Evolutionary conservation across 345 rosid species (phyloP).

Genomic region (Durio zibethinus): DNA sequence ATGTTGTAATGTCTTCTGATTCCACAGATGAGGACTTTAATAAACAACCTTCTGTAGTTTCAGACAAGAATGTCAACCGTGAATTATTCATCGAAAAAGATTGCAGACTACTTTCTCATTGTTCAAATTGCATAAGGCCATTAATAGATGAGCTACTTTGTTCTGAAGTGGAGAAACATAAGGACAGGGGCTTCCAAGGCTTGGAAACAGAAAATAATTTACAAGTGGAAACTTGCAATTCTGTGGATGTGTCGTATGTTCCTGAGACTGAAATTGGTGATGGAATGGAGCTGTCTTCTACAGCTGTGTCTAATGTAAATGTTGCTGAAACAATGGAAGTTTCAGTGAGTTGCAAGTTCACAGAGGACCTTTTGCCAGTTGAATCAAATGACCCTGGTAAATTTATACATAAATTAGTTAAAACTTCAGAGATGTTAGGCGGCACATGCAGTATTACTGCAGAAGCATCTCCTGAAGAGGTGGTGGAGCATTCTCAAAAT

Average conservation of each 20-base stretch:
- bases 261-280: conserved; percentile 67
- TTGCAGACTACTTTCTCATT: conserved; percentile 25
- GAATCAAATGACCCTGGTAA: conserved; percentile 29
- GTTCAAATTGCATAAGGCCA: conserved; percentile 27
- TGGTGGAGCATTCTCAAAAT: conserved; percentile 44
- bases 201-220: conserved; percentile 33
- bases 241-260: conserved; percentile 62
- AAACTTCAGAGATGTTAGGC: conserved; percentile 33
- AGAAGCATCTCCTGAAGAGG: conserved; percentile 38
- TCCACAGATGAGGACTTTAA: conserved; percentile 62
- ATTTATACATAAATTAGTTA: conserved; percentile 22
- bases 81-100: conserved; percentile 32
- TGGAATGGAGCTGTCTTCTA: conserved; percentile 43
- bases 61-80: conserved; percentile 23
- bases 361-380: conserved; percentile 26
- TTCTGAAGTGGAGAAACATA: conserved; percentile 28
- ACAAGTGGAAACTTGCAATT: conserved; percentile 32
- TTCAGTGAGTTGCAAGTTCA: conserved; percentile 38
- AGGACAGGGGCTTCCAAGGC: conserved; percentile 27
- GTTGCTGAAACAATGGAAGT: conserved; percentile 46
- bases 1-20: conserved; percentile 66
- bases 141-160: conserved; percentile 28
- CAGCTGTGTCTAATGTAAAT: conserved; percentile 36
- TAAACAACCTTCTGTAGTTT: conserved; percentile 21
- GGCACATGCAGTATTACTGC: conserved; percentile 36